Conservation (phyloP, 2,329 filamentous ascomycete species). For the Magnaporthiopsis incrustans region DNA sequence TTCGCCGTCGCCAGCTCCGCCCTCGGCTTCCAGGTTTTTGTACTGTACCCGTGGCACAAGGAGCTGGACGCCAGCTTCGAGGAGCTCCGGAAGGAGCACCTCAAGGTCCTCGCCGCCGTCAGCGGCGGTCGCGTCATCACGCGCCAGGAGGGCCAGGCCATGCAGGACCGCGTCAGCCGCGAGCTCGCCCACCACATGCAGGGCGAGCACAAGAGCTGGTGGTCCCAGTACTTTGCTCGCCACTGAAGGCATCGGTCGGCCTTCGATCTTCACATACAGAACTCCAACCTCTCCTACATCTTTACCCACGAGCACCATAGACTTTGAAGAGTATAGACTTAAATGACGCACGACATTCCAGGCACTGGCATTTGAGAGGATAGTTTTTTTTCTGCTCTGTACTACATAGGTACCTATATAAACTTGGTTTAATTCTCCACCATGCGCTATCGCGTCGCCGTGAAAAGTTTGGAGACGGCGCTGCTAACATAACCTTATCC, state of each 20-base stretch:
- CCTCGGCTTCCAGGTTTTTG: constrained; percentile 59
- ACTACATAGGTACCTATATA: not conserved
- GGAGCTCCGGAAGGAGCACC: constrained; percentile 49
- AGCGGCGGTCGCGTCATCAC: constrained; percentile 1
- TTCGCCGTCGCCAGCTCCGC: constrained; percentile 59
- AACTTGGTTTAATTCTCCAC: not conserved
- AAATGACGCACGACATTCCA: not conserved
- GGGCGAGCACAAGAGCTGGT: not conserved
- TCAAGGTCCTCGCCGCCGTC: constrained; percentile 26
- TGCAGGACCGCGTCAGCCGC: constrained; percentile 1
- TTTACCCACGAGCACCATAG: not conserved
- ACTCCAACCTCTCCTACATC: not conserved
- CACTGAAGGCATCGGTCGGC: not conserved
- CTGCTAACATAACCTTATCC: no score
- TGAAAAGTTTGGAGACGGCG: no score
- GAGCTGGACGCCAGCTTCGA: constrained; percentile 55
- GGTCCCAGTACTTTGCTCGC: not conserved
- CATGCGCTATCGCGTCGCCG: no score
- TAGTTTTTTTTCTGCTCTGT: not conserved
- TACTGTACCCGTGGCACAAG: constrained; percentile 64
- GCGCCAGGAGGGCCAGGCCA: constrained; percentile 4
- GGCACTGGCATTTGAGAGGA: not conserved
- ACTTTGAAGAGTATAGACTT: not conserved
- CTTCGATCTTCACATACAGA: not conserved
- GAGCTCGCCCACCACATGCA: constrained; percentile 2